Percentiles rank a stretch among this genome's conserved stretches.
Conservation (phyloP, 306 rosid species). For the Gillenia trifoliata region DNA sequence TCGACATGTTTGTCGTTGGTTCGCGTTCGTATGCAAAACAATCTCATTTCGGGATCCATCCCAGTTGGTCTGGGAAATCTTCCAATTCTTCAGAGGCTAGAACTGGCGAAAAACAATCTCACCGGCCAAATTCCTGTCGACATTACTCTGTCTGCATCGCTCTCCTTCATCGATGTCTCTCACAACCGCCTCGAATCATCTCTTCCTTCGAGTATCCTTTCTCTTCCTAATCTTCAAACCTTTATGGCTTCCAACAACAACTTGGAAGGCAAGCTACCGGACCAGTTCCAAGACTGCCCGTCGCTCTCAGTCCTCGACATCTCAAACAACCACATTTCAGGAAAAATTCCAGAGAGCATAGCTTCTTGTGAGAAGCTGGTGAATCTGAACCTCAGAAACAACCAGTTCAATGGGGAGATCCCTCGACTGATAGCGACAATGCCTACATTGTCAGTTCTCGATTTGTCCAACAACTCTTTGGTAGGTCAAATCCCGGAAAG, state of each 20-base stretch:
- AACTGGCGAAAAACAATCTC: conserved; percentile 69
- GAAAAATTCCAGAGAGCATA: conserved; percentile 66
- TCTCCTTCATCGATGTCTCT: conserved; percentile 82
- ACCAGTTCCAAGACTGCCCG: conserved; percentile 64
- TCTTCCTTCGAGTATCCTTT: conserved; percentile 60
- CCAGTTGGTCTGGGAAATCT: conserved; percentile 74
- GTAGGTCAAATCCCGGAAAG: conserved; percentile 63
- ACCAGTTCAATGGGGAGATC: conserved; percentile 61
- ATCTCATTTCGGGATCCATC: conserved; percentile 64
- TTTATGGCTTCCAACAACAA: conserved; percentile 74
- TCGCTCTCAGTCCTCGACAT: conserved; percentile 77
- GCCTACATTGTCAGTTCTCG: conserved; percentile 74
- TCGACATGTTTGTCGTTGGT: conserved; percentile 60
- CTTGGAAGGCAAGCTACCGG: conserved; percentile 55
- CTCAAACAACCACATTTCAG: conserved; percentile 53
- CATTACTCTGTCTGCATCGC: conserved; percentile 56
- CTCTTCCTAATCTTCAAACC: conserved; percentile 66
- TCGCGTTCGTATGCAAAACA: conserved; percentile 75
- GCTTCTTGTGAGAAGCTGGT: conserved; percentile 76
- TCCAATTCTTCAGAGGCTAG: conserved; percentile 63
- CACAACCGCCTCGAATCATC: conserved; percentile 60
- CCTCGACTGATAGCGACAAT: conserved; percentile 57
- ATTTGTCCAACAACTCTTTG: conserved; percentile 72
- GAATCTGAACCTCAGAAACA: conserved; percentile 57
- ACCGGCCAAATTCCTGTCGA: conserved; percentile 64